A percentile compares a stretch with the other conserved stretches of the same genome.
These are phyloP conservation scores for Paraleonurus japonicus DNA, from an alignment of 257 asterid genomes.

Conservation along the genomic window DNA sequence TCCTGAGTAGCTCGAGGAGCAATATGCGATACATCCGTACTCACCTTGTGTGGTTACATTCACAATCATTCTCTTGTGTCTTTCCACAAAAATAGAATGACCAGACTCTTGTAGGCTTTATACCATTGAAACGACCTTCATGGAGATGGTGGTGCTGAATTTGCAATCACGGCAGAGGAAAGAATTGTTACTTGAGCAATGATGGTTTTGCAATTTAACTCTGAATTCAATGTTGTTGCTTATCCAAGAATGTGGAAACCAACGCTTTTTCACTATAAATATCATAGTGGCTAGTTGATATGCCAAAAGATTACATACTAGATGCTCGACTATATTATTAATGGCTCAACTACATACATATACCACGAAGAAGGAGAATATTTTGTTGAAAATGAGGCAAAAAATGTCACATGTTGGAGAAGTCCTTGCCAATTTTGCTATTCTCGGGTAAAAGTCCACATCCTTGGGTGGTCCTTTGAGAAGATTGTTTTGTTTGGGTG, in stretches of 20 bases:
- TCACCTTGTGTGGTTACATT: neutral
- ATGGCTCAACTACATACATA: too few species aligned
- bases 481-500: constrained; percentile 73
- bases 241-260: neutral
- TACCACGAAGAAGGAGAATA: neutral
- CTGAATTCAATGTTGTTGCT: neutral
- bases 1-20: neutral
- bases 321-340: neutral
- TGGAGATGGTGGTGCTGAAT: neutral
- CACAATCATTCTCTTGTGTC: neutral
- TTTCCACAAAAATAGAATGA: too few species aligned
- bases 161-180: neutral
- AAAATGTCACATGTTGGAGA: too few species aligned
- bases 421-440: too few species aligned
- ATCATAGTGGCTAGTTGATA: neutral
- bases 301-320: neutral
- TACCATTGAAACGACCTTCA: neutral
- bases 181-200: neutral
- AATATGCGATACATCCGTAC: neutral
- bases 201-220: neutral
- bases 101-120: neutral
- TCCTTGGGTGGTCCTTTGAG: too few species aligned
- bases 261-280: neutral
- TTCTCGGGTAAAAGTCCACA: constrained; percentile 44
- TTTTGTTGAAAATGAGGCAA: neutral